phyloP scores from a whole-genome alignment of 2,329 filamentous ascomycete species.

The Cytospora piceae region DNA sequence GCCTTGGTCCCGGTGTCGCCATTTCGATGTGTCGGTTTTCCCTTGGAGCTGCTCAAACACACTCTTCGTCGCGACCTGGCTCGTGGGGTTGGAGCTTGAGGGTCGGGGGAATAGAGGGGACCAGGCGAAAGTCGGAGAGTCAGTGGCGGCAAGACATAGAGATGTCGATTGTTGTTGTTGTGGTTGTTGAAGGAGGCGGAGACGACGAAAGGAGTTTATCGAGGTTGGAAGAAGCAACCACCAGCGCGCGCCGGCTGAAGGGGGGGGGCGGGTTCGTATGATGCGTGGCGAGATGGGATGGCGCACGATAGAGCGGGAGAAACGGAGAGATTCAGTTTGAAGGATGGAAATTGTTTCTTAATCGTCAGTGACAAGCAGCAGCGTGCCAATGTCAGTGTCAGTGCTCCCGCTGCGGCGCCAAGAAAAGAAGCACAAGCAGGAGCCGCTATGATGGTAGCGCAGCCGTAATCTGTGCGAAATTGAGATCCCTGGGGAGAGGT shows the following conservation, averaged over 20 bases:
- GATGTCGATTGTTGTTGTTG: slow-evolving; percentile 17
- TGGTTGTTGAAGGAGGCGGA: slow-evolving; percentile 4
- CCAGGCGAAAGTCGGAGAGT: slow-evolving; percentile 24
- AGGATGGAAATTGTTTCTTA: slow-evolving; percentile 7
- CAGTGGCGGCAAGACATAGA: slow-evolving; percentile 30
- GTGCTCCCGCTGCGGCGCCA: slow-evolving; percentile 13
- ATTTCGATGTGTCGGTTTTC: slow-evolving; percentile 33
- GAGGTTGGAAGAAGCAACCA: slow-evolving; percentile 3
- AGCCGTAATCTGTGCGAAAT: slow-evolving; percentile 29
- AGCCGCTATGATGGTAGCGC: slow-evolving; percentile 21
- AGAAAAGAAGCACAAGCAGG: slow-evolving; percentile 25
- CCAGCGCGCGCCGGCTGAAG: slow-evolving; percentile 12
- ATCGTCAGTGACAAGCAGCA: slow-evolving; percentile 10
- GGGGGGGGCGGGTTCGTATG: background rate
- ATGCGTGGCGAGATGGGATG: background rate
- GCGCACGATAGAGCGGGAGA: background rate
- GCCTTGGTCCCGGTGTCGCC: slow-evolving; percentile 46
- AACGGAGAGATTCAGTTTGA: slow-evolving; percentile 5
- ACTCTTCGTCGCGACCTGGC: background rate
- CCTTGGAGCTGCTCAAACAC: slow-evolving; percentile 10
- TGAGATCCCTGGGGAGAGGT: slow-evolving; percentile 17
- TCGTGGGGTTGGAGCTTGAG: slow-evolving; percentile 4
- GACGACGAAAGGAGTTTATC: background rate
- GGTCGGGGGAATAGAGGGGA: slow-evolving; percentile 11
- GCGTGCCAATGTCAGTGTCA: background rate